A percentile compares a stretch with the other conserved stretches of the same genome.
These are phyloP conservation scores for Populus simonii DNA, from an alignment of 345 rosid genomes.

Conservation along the genomic window DNA sequence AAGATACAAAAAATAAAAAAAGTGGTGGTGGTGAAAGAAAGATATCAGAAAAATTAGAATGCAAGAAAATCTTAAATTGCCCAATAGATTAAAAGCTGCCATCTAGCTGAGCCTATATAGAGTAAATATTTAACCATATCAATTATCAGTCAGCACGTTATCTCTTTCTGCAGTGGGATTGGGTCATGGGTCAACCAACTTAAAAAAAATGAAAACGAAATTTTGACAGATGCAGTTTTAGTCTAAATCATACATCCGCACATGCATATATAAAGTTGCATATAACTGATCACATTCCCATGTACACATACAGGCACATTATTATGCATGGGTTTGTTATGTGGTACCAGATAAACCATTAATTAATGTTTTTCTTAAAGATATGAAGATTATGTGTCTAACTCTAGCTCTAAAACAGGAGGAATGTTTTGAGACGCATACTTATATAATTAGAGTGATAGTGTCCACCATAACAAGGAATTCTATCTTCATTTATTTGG, in stretches of 20 bases:
- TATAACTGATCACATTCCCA: background rate
- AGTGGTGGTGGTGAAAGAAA: conserved; percentile 13
- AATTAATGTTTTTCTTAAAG: background rate
- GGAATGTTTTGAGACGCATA: no score
- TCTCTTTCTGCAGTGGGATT: background rate
- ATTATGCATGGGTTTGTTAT: background rate
- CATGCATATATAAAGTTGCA: background rate
- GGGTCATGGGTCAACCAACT: background rate
- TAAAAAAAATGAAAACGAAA: background rate
- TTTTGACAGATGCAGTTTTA: background rate
- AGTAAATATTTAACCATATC: background rate
- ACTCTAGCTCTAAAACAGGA: background rate
- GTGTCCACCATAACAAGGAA: background rate
- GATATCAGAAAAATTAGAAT: background rate
- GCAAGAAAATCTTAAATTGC: background rate
- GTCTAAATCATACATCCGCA: background rate
- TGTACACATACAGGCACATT: background rate
- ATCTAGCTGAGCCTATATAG: background rate
- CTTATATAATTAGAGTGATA: background rate
- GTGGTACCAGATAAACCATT: no score
- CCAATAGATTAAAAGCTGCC: background rate
- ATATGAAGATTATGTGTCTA: background rate
- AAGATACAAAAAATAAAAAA: conserved; percentile 19
- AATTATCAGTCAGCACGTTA: background rate
- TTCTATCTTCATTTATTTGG: conserved; percentile 1